Percentiles rank a stretch among this genome's conserved stretches.
Conservation (phyloP, 2,329 filamentous ascomycete species). For the Monilinia fructicola region DNA sequence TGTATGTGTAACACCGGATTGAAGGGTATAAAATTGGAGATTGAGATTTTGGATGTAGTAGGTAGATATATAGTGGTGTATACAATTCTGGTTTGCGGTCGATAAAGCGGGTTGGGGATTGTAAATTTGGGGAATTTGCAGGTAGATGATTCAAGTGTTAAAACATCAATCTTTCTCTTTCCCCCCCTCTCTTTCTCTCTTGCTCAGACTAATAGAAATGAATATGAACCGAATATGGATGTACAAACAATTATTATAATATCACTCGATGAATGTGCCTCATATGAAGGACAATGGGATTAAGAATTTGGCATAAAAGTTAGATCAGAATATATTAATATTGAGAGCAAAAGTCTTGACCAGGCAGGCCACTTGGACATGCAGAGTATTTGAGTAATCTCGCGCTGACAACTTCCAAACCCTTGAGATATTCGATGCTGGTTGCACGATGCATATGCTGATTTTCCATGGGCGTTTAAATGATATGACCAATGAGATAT, state of each 20-base stretch:
- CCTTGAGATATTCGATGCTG: constrained; percentile 1
- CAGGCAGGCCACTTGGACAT: constrained; percentile 5
- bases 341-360: not conserved
- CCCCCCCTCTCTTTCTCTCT: too few relatives aligned
- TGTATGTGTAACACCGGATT: not conserved
- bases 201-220: not conserved
- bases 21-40: not conserved
- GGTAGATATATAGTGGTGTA: not conserved
- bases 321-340: not conserved
- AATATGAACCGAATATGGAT: not conserved
- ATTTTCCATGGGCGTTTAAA: constrained; percentile 10
- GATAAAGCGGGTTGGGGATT: not conserved
- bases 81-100: not conserved
- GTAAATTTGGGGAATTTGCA: not conserved
- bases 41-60: not conserved
- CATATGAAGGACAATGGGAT: not conserved
- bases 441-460: not conserved
- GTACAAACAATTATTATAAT: constrained; percentile 1
- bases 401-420: constrained; percentile 8
- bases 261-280: constrained; percentile 6
- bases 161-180: not conserved
- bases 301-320: not conserved
- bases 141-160: not conserved
- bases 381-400: constrained; percentile 15
- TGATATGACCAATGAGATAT: not conserved